Conservation (phyloP, 768 basidiomycete genomes). For the Pholiota microspora region DNA sequence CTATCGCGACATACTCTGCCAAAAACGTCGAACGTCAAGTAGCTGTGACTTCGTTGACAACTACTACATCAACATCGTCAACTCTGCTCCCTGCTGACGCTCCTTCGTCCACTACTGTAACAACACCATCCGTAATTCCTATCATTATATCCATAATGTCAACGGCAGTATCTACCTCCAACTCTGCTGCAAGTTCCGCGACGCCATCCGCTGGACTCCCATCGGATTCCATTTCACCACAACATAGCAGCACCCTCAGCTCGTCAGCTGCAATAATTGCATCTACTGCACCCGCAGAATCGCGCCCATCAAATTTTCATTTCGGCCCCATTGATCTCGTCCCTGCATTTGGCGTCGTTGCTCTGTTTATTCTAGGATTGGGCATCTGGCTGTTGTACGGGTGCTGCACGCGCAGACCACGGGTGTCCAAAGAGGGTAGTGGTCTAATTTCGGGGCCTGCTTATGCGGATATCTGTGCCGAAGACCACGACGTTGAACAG, state of each 20-base stretch:
- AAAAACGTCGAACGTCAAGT: background rate
- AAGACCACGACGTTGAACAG: conserved; percentile 3
- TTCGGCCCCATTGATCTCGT: conserved; percentile 24
- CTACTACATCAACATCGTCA: background rate
- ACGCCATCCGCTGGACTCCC: background rate
- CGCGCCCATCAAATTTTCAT: conserved; percentile 15
- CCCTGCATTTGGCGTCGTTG: conserved; percentile 30
- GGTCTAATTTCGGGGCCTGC: conserved; percentile 22
- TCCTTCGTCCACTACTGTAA: background rate
- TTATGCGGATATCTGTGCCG: conserved; percentile 3
- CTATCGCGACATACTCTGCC: background rate
- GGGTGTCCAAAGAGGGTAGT: conserved; percentile 17
- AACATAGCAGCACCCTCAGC: background rate
- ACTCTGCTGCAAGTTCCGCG: background rate
- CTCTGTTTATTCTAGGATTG: conserved; percentile 27
- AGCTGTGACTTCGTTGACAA: background rate
- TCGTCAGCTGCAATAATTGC: background rate
- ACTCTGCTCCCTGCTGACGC: background rate
- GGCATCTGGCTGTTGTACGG: conserved; percentile 36
- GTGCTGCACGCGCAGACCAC: conserved; percentile 24
- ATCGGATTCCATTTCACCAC: background rate
- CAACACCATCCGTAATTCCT: background rate
- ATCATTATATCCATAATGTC: background rate
- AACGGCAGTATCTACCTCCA: background rate
- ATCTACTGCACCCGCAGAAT: conserved; percentile 6